These are phyloP conservation scores for Fusarium pseudocircinatum DNA, from an alignment of 2,329 filamentous ascomycete species.

Conservation along the genomic window DNA sequence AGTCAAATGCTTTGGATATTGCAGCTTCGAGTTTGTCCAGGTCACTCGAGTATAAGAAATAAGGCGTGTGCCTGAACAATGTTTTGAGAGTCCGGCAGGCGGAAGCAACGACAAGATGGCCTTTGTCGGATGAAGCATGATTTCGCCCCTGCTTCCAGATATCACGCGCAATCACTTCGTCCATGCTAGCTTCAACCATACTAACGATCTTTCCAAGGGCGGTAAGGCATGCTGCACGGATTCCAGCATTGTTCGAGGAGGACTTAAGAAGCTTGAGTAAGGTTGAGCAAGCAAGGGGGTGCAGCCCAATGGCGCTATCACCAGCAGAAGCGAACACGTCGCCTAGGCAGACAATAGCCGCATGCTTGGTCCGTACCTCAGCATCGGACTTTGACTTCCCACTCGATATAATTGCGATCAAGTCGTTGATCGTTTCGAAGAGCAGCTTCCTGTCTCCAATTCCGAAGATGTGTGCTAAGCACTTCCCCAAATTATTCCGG, in stretches of 20 bases:
- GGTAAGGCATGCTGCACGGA: slow-evolving; percentile 80
- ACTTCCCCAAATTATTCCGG: slow-evolving; percentile 86
- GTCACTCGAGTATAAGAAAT: slow-evolving; percentile 88
- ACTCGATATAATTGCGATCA: slow-evolving; percentile 76
- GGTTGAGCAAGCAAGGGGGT: slow-evolving; percentile 76
- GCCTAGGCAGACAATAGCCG: slow-evolving; percentile 85
- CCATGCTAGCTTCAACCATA: slow-evolving; percentile 80
- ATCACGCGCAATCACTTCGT: slow-evolving; percentile 87
- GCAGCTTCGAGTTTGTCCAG: slow-evolving; percentile 88
- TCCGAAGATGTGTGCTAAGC: slow-evolving; percentile 82
- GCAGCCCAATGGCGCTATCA: slow-evolving; percentile 88
- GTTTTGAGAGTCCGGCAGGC: slow-evolving; percentile 83
- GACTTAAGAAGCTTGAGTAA: slow-evolving; percentile 83
- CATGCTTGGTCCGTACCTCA: slow-evolving; percentile 84
- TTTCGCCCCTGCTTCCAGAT: slow-evolving; percentile 92
- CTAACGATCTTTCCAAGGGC: slow-evolving; percentile 79
- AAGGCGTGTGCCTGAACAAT: slow-evolving; percentile 76
- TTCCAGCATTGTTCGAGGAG: slow-evolving; percentile 80
- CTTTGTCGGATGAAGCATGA: slow-evolving; percentile 82
- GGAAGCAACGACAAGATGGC: slow-evolving; percentile 78
- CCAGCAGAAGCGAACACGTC: slow-evolving; percentile 92
- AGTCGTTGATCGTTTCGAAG: slow-evolving; percentile 93
- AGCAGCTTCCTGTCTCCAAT: slow-evolving; percentile 90
- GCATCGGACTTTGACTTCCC: slow-evolving; percentile 80
- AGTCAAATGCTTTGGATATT: slow-evolving; percentile 89